Evolutionary conservation across 257 asterid species (phyloP), one percentile per base, ranked within the genome.

Genomic region (Solanum etuberosum): DNA sequence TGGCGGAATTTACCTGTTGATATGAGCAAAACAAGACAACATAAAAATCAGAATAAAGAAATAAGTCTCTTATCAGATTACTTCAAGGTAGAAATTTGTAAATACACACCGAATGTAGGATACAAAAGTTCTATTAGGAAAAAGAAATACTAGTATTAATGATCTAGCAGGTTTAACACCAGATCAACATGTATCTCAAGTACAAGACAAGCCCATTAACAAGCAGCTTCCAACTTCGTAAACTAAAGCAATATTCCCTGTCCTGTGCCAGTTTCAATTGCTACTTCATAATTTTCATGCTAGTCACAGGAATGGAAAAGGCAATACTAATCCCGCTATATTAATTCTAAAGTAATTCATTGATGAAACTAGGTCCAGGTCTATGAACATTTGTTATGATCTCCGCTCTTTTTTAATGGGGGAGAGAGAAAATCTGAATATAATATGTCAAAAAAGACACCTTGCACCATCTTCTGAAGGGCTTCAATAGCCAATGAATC

Each of bases 401-500:
- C 51, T 21, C 84, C 25, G 3, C 51, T 78, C 38, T 6, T 78
- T 78, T 46, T 43, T 27, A 43, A 16, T 80, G 67, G 42, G 65
- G 2, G 18, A 9, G 84, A 43, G 27, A 25, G 42, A 27, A 5
- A 80, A 80, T 80, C 27, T 9, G 14, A 80, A 29, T 46, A 16
- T 46, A 46, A 80, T 7, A 80, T 80, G 85, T 46, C 11, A 46
- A 85, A 70, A 65, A 89, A 65, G 57, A 61, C 87, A 97, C 99
- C 99, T 96, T 95, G 98, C 86, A 97, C 98, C 99, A 97, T 97
- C 94, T 97, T 97, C 90, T 94, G 99, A 93, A 97, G 93, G 90
- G 99, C 99, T 37, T 97, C 99, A 89, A 95, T 95, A 70, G 98
- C 99, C 92, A 95, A 89, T 23, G 98, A 89, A 92, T 97, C 98